Conservation (phyloP, 208 protist genomes). For the Zelonia costaricensis region DNA sequence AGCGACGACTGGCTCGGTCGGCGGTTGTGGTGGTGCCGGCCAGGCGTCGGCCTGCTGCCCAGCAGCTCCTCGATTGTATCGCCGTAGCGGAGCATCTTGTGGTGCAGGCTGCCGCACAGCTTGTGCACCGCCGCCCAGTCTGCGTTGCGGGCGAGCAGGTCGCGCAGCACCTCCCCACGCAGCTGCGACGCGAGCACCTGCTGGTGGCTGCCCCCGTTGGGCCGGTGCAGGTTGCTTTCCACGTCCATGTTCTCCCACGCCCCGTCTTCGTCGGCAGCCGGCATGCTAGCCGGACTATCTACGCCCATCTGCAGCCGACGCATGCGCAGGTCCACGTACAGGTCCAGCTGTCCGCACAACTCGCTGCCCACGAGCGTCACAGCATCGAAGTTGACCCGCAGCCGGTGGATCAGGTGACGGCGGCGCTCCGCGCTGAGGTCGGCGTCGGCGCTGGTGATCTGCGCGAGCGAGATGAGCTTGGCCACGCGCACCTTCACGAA, state of each 20-base stretch:
- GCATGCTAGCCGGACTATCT: no score
- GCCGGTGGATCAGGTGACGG: not conserved
- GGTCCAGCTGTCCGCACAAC: not conserved
- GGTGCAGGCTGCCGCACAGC: constrained; percentile 1
- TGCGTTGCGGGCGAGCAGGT: not conserved
- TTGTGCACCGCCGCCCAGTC: constrained; percentile 1
- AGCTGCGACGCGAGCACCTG: not conserved
- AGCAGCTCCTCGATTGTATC: not conserved
- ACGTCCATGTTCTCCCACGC: not conserved
- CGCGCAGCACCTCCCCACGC: not conserved
- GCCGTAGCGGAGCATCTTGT: not conserved
- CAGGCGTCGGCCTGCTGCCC: not conserved
- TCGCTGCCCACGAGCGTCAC: constrained; percentile 4
- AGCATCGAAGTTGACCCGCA: not conserved
- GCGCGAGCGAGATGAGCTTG: constrained; percentile 9
- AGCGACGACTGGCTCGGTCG: no score
- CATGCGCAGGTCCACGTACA: not conserved
- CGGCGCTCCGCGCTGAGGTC: not conserved
- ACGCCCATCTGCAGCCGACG: not conserved
- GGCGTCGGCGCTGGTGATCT: constrained; percentile 2
- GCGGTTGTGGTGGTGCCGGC: not conserved
- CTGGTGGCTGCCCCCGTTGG: not conserved
- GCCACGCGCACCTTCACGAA: constrained; percentile 5
- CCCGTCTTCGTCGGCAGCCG: not conserved
- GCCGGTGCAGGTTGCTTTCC: no score